Base-by-base conservation (phyloP, 2,329 filamentous ascomycete species). In the Botrytis sinoallii region DNA sequence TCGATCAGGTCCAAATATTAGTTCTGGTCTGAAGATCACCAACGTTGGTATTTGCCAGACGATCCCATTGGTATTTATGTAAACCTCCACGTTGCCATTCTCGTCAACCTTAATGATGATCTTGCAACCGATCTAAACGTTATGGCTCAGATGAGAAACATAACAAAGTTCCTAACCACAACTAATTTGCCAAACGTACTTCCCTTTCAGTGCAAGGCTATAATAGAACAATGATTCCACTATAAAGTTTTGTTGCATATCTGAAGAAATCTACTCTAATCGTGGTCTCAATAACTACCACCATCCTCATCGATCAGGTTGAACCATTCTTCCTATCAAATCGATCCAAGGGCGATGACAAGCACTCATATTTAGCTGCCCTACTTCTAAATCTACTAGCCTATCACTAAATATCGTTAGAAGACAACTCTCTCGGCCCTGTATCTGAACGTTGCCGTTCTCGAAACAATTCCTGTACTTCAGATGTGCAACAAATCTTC, bases 11-110 rank as follows among this genome's bases (percentile, higher is more conserved):
- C n/a, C 8, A 22, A 14, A 32, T 22, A 20, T 5, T 0, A 22
- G 2, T 44, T 29, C 16, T 32, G 6, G 14, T 20, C 3, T 44
- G 38, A 59, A 32, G 16, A 35, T n/a, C 48, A n/a, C 48, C 8
- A n/a, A 55, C 0, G 10, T 25, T 52, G 46, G 0, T 12, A 12
- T 52, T 5, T 5, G 4, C 4, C 4, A 25, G 10, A 14, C 4
- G 22, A 12, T 25, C 1, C 1, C 5, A 5, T 7, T 16, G 5
- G 48, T 55, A 55, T n/a, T 16, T 16, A 16, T 16, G 2, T 35
- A 8, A 35, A 22, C 7, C 18, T 35, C 29, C 12, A 22, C 3
- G 7, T 32, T 57, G n/a, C 16, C 16, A 4, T 32, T 20, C 55
- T 32, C 20, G 29, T 32, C 16, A 16, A 55, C 1, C 25, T 55